A percentile compares a stretch with the other conserved stretches of the same genome.
Evolutionary conservation across 352 stramenopile genomes (phyloP).

Genomic region (Phytophthora colocasiae): DNA sequence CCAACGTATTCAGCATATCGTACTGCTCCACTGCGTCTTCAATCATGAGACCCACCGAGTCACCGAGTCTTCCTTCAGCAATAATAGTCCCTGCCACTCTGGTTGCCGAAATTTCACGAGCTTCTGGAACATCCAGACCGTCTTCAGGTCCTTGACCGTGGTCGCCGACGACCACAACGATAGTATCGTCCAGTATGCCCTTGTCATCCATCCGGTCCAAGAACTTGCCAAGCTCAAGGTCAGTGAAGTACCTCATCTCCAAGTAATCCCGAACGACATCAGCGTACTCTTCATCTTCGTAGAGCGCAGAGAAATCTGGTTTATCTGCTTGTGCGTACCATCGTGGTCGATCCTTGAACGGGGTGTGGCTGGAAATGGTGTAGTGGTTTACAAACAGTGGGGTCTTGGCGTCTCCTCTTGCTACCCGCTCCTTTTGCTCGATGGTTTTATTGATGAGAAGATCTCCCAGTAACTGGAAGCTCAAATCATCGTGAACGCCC

Average conservation of each 20-base stretch:
- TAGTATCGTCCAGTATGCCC: conserved; percentile 57
- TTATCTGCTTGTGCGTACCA: conserved; percentile 45
- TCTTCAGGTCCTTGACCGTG: conserved; percentile 55
- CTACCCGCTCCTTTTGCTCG: conserved; percentile 37
- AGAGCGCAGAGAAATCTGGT: conserved; percentile 49
- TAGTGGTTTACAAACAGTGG: conserved; percentile 66
- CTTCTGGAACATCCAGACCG: conserved; percentile 37
- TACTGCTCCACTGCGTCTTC: conserved; percentile 47
- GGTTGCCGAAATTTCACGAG: conserved; percentile 37
- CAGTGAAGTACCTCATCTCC: conserved; percentile 60
- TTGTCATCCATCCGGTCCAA: conserved; percentile 51
- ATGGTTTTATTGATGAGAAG: conserved; percentile 56
- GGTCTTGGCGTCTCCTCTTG: conserved; percentile 33
- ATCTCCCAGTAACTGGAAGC: conserved; percentile 53
- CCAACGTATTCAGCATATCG: conserved; percentile 50
- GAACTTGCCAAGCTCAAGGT: conserved; percentile 58
- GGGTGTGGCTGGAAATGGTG: conserved; percentile 64
- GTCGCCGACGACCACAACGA: conserved; percentile 63
- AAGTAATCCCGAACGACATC: conserved; percentile 44
- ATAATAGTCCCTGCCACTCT: conserved; percentile 44
- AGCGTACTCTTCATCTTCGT: conserved; percentile 32
- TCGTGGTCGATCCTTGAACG: conserved; percentile 41
- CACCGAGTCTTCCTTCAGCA: conserved; percentile 42
- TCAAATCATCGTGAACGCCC: conserved; percentile 65
- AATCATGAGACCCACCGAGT: conserved; percentile 33